Evolutionary conservation across 768 basidiomycete species (phyloP).

Genomic region (Phaeotremella skinneri): DNA sequence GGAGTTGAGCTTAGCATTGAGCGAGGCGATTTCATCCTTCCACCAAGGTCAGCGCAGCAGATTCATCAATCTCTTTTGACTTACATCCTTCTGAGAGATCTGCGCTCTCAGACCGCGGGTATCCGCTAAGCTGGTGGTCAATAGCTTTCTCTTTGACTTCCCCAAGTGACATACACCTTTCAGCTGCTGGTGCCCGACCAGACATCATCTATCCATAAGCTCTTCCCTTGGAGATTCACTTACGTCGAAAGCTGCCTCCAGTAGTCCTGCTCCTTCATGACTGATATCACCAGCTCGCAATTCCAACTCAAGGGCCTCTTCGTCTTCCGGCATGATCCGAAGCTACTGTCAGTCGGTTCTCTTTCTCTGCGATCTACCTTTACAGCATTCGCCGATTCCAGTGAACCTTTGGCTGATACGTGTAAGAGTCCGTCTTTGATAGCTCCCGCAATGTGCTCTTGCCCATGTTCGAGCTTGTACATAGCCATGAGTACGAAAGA

Average conservation of each 20-base stretch:
- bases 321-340: constrained; percentile 8
- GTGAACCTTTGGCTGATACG: constrained; percentile 7
- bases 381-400: constrained; percentile 1
- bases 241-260: constrained; percentile 15
- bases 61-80: not conserved
- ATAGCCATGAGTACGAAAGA: too few relatives aligned
- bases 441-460: constrained; percentile 12
- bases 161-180: not conserved
- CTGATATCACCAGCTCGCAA: not conserved
- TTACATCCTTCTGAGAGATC: constrained; percentile 35
- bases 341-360: constrained; percentile 12
- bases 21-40: constrained; percentile 26
- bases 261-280: not conserved
- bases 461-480: too few relatives aligned
- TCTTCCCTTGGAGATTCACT: not conserved
- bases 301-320: constrained; percentile 5
- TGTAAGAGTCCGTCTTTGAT: constrained; percentile 29
- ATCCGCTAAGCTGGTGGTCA: constrained; percentile 21
- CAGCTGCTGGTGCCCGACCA: not conserved
- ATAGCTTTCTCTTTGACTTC: constrained; percentile 3
- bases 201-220: not conserved
- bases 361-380: constrained; percentile 4
- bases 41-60: not conserved
- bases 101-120: constrained; percentile 21
- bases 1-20: constrained; percentile 22